Evolutionary conservation across 2,329 filamentous ascomycete genomes (phyloP), one percentile per base, ranked within the genome.

Genomic region (Chrysoporthe puriensis): DNA sequence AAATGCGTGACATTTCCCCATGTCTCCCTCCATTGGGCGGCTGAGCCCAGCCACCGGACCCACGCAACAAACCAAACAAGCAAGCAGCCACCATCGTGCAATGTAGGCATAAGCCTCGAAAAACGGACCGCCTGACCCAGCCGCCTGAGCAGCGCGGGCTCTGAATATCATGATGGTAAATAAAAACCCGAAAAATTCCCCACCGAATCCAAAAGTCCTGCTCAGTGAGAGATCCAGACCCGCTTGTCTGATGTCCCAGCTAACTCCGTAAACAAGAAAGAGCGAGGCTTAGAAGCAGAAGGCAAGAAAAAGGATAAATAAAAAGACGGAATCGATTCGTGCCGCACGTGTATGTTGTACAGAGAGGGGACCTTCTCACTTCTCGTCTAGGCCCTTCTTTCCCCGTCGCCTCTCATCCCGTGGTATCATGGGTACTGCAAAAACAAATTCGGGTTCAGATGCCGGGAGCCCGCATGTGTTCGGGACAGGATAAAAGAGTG

Each of bases 351-450:
- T 61, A 32, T 14, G 16, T 34, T 62, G 18, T 36, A 50, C 18
- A 62, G 44, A 21, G 42, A 18, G 4, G 18, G 14, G 21, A 50
- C 26, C 21, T 11, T 42, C n/a, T 50, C 8, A 40, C 18, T 62
- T n/a, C 32, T 46, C 16, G 26, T 36, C 32, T 44, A 46, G 42
- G 58, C 11, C 58, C 42, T 44, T 61, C 42, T 36, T 62, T 21
- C 11, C n/a, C 36, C 36, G 4, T 26, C 43, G 21, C n/a, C 59
- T 62, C 14, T 62, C 60, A 34, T 61, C 43, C 44, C 43, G 60
- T 48, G 60, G 64, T 69, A 69, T 69, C 67, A 69, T 69, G 60
- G 56, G 59, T 63, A 69, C 44, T 66, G 58, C 54, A 40, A 44
- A 60, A 65, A 14, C 34, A 32, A 50, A 26, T 42, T 34, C 34